Percentiles rank a stretch among this genome's conserved stretches.
Evolutionary conservation across 1,139 yeast species (phyloP).

Genomic region (Sugiyamaella grinbergsii): DNA sequence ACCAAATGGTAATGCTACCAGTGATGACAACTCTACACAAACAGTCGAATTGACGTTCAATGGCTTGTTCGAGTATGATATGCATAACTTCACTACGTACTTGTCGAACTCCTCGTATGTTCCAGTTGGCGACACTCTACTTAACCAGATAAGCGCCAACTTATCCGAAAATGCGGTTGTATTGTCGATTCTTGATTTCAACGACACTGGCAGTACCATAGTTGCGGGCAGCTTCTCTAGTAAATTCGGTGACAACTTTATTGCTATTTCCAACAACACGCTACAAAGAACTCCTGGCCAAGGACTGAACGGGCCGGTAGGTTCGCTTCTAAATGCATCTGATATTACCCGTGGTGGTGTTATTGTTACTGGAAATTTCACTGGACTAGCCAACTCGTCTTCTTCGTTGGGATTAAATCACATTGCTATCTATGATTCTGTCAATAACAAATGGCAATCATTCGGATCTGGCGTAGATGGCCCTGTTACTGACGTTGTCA

Average conservation of each 20-base stretch:
- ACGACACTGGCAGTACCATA: slow-evolving; percentile 36
- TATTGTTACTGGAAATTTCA: slow-evolving; percentile 47
- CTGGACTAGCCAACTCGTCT: slow-evolving; percentile 34
- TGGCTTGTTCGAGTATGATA: slow-evolving; percentile 81
- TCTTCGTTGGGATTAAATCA: slow-evolving; percentile 34
- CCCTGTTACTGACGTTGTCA: slow-evolving; percentile 34
- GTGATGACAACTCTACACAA: slow-evolving; percentile 21
- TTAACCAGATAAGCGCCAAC: slow-evolving; percentile 61
- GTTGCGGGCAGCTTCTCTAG: slow-evolving; percentile 55
- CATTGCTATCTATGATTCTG: slow-evolving; percentile 37
- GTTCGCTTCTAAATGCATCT: slow-evolving; percentile 31
- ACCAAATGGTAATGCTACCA: slow-evolving; percentile 39
- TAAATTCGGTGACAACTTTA: slow-evolving; percentile 23
- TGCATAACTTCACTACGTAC: slow-evolving; percentile 60
- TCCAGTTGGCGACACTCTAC: slow-evolving; percentile 66
- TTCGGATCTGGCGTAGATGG: slow-evolving; percentile 38
- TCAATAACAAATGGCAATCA: slow-evolving; percentile 31
- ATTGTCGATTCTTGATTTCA: slow-evolving; percentile 39
- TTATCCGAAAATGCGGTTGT: slow-evolving; percentile 48
- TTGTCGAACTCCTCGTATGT: slow-evolving; percentile 41
- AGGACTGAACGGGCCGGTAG: slow-evolving; percentile 48
- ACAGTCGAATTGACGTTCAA: slow-evolving; percentile 48
- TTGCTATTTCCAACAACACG: slow-evolving; percentile 16
- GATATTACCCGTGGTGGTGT: slow-evolving; percentile 29
- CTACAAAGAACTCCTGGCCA: slow-evolving; percentile 37